Percentiles rank a stretch among this genome's conserved stretches.
phyloP scores from a whole-genome alignment of 2,329 filamentous ascomycete species.

The Ascomycota sp. region DNA sequence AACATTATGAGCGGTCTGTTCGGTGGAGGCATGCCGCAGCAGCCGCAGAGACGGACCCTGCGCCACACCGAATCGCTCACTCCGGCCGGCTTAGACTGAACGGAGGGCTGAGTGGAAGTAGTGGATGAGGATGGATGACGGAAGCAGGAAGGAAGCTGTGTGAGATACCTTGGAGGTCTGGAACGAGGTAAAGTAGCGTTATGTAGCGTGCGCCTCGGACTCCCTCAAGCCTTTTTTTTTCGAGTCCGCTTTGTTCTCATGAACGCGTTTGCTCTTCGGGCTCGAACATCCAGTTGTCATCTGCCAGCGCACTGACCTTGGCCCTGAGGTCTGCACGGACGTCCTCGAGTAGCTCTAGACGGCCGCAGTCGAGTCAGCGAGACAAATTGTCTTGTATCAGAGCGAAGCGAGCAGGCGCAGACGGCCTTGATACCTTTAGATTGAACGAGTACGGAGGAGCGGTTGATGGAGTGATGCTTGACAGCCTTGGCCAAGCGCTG shows the following conservation, averaged over 20 bases:
- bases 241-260: conserved; percentile 3
- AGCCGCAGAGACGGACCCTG: conserved; percentile 19
- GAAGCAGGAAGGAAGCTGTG: neutral
- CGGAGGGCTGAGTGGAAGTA: neutral
- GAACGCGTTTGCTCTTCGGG: conserved; percentile 32
- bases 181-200: neutral
- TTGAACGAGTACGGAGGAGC: conserved; percentile 35
- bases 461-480: conserved; percentile 36
- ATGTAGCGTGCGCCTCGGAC: conserved; percentile 7
- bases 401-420: no score
- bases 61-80: conserved; percentile 27
- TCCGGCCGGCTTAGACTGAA: conserved; percentile 37
- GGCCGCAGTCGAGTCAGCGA: no score
- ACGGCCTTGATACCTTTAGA: conserved; percentile 32
- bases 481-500: conserved; percentile 40
- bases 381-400: no score
- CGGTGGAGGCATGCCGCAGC: conserved; percentile 38
- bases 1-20: conserved; percentile 98
- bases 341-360: conserved; percentile 46
- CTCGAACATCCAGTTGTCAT: conserved; percentile 88
- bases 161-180: no score
- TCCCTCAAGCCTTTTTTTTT: neutral
- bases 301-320: conserved; percentile 53
- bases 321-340: conserved; percentile 49
- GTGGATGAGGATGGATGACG: neutral